A percentile compares a stretch with the other conserved stretches of the same genome.
These are phyloP conservation scores for Wilhelminamyces savonicus DNA, from an alignment of 805 yeast genomes.

Conservation along the genomic window DNA sequence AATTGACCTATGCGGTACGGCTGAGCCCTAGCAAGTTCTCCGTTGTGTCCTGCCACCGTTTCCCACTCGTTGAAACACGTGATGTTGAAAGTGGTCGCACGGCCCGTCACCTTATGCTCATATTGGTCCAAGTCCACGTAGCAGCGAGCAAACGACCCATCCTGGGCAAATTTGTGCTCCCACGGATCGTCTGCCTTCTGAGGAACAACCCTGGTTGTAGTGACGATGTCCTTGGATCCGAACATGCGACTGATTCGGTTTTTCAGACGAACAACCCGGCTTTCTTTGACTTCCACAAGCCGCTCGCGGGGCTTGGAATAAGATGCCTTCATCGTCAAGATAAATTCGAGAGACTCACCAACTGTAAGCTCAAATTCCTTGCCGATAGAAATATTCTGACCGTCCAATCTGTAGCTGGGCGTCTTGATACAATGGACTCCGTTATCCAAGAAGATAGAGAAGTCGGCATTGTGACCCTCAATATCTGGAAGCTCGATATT, in stretches of 20 bases:
- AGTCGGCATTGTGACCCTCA: slow-evolving; percentile 38
- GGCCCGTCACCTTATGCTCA: slow-evolving; percentile 50
- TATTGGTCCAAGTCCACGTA: slow-evolving; percentile 57
- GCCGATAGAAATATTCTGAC: slow-evolving; percentile 35
- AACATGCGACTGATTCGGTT: slow-evolving; percentile 41
- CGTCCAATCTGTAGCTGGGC: slow-evolving; percentile 36
- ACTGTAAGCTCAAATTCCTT: slow-evolving; percentile 80
- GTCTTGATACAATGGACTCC: slow-evolving; percentile 77
- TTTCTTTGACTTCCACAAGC: slow-evolving; percentile 56
- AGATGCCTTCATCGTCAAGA: slow-evolving; percentile 65
- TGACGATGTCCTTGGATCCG: slow-evolving; percentile 42
- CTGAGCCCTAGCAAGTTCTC: slow-evolving; percentile 23
- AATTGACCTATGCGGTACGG: slow-evolving; percentile 65
- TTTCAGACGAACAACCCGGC: slow-evolving; percentile 40
- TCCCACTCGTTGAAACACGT: slow-evolving; percentile 85
- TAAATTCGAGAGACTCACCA: slow-evolving; percentile 53
- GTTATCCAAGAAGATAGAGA: slow-evolving; percentile 61
- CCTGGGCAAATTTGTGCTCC: slow-evolving; percentile 63
- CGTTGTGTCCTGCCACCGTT: slow-evolving; percentile 15
- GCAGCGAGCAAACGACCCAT: slow-evolving; percentile 85
- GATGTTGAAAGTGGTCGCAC: slow-evolving; percentile 44
- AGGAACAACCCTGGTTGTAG: slow-evolving; percentile 47
- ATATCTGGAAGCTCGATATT: slow-evolving; percentile 44
- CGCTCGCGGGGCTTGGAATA: slow-evolving; percentile 47
- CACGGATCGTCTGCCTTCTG: slow-evolving; percentile 52